phyloP scores from a whole-genome alignment of 768 basidiomycete genomes.

The Podaxis rugospora region DNA sequence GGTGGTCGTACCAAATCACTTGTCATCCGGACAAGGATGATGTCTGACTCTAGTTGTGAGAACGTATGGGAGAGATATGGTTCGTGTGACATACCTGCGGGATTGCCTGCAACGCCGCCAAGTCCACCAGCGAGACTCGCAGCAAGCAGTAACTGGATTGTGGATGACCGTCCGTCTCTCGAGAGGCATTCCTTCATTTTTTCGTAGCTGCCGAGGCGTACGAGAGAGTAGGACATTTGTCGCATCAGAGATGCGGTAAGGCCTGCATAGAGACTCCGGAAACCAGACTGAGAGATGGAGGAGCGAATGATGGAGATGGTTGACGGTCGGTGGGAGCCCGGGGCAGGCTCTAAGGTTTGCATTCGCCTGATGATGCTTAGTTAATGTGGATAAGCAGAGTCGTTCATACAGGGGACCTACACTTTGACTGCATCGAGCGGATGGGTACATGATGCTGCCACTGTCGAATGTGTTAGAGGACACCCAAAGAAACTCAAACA shows the following conservation, averaged over 20 bases:
- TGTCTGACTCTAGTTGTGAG: slow-evolving; percentile 36
- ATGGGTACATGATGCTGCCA: slow-evolving; percentile 80
- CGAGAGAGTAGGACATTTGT: slow-evolving; percentile 90
- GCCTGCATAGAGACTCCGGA: slow-evolving; percentile 76
- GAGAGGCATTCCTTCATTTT: slow-evolving; percentile 60
- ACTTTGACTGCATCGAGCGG: slow-evolving; percentile 86
- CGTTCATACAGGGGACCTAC: slow-evolving; percentile 32
- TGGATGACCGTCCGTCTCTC: slow-evolving; percentile 45
- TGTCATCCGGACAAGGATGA: slow-evolving; percentile 82
- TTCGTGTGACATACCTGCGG: slow-evolving; percentile 47
- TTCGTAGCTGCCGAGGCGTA: slow-evolving; percentile 81
- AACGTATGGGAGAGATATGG: not conserved
- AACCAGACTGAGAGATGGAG: slow-evolving; percentile 63
- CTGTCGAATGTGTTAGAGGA: slow-evolving; percentile 28
- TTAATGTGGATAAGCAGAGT: not conserved
- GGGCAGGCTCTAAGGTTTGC: slow-evolving; percentile 58
- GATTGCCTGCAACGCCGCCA: slow-evolving; percentile 84
- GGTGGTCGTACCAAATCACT: slow-evolving; percentile 76
- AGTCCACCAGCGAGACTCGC: slow-evolving; percentile 73
- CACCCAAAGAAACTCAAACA: not conserved
- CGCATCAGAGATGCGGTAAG: slow-evolving; percentile 79
- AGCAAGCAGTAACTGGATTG: slow-evolving; percentile 52
- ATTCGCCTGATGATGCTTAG: slow-evolving; percentile 51
- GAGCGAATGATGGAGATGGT: slow-evolving; percentile 59
- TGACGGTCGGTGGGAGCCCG: slow-evolving; percentile 52